phyloP scores from a whole-genome alignment of 208 protist genomes.

The Leishmania aethiopica region DNA sequence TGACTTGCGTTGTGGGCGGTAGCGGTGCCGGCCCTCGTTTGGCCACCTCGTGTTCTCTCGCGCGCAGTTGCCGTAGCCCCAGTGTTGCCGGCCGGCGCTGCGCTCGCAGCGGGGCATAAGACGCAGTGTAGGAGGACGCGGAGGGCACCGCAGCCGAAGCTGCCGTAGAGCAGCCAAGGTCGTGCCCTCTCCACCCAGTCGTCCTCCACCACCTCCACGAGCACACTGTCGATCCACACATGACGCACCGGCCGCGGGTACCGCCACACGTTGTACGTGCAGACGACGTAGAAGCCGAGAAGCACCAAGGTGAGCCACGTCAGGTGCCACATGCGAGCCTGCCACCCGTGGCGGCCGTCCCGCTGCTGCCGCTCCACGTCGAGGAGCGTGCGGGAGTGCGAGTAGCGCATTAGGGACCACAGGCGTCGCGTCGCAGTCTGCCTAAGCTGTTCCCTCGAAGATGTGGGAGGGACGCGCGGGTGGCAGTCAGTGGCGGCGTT shows the following conservation, averaged over 20 bases:
- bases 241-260: slow-evolving; percentile 41
- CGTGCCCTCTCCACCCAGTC: slow-evolving; percentile 25
- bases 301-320: slow-evolving; percentile 16
- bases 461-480: not conserved
- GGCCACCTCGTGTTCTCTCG: not conserved
- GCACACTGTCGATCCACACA: slow-evolving; percentile 74
- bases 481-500: not conserved
- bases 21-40: not conserved
- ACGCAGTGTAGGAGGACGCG: slow-evolving; percentile 15
- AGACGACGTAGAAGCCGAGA: slow-evolving; percentile 17
- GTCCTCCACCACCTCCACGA: slow-evolving; percentile 77
- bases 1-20: not conserved
- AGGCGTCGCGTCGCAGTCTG: not conserved
- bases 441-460: not conserved
- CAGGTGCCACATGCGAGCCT: slow-evolving; percentile 22
- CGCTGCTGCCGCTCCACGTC: slow-evolving; percentile 30
- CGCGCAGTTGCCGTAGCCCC: not conserved
- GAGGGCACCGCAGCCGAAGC: slow-evolving; percentile 28
- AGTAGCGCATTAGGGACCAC: slow-evolving; percentile 22
- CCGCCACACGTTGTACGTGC: slow-evolving; percentile 32
- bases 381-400: slow-evolving; percentile 30
- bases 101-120: not conserved
- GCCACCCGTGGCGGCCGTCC: slow-evolving; percentile 7
- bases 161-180: slow-evolving; percentile 17
- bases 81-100: not conserved